Evolutionary conservation across 2,329 filamentous ascomycete genomes (phyloP), one percentile per base, ranked within the genome.

Genomic region (Penicillium digitatum): DNA sequence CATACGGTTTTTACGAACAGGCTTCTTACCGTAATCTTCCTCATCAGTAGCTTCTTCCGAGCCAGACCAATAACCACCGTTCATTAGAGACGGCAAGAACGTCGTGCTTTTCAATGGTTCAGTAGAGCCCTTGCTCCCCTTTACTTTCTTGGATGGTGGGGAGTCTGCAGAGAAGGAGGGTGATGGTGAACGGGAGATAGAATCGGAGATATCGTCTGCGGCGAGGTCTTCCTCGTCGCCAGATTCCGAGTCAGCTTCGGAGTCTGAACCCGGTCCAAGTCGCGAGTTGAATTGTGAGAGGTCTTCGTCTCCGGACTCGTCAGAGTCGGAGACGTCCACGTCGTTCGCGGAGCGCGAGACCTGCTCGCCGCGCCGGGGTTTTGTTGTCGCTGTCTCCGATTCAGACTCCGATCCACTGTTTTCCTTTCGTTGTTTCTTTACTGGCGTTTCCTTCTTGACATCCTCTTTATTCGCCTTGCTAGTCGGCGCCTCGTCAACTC

Each of bases 51-150:
- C 71, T 49, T 78, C 80, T 57, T 84, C 83, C 6, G 81, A 82
- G 39, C 82, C 84, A n/a, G 83, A 85, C 68, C 81, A 79, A 70
- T 87, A 87, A 37, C 82, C 82, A 16, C 79, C 82, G 69, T 83
- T 79, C 52, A 78, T 82, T 11, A 87, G 76, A 2, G 82, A 83
- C 0, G 84, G 84, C 16, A 87, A 71, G 70, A 86, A 86, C 3
- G 79, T 79, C 0, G 82, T 84, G 52, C 69, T 64, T 57, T 65
- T 61, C 34, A 54, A 62, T 37, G 63, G 63, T 9, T 62, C 63
- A 16, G 54, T 43, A 14, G 61, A 49, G 5, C 62, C 54, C 32
- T 63, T 63, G 40, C 42, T 51, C 12, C 44, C 55, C 40, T 69
- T 68, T 27, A 56, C 27, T 60, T 68, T 69, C 11, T 70, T 68